phyloP scores from a whole-genome alignment of 2,329 filamentous ascomycete species.

The Fusarium nodosum region DNA sequence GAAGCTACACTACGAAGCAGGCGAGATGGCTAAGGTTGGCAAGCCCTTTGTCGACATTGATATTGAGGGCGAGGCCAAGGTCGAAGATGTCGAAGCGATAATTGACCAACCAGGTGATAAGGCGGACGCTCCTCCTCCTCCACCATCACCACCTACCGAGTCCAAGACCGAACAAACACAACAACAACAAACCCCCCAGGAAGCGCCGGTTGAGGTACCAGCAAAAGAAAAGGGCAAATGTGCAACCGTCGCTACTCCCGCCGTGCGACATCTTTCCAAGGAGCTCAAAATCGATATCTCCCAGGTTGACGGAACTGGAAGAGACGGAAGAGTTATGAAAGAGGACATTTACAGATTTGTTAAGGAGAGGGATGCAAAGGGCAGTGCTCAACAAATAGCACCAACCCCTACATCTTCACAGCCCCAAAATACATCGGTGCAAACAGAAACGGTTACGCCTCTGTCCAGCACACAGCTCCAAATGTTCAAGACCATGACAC shows the following conservation, averaged over 20 bases:
- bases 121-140: slow-evolving; percentile 47
- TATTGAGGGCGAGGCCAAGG: slow-evolving; percentile 80
- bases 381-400: slow-evolving; percentile 36
- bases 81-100: slow-evolving; percentile 55
- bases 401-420: slow-evolving; percentile 43
- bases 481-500: slow-evolving; percentile 99
- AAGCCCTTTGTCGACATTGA: slow-evolving; percentile 96
- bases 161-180: slow-evolving; percentile 30
- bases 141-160: slow-evolving; percentile 40
- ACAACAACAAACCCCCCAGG: slow-evolving; percentile 13
- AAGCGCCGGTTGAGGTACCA: slow-evolving; percentile 22
- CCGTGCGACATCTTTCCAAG: slow-evolving; percentile 89
- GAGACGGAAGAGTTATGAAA: slow-evolving; percentile 90
- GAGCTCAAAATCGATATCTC: slow-evolving; percentile 82
- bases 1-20: slow-evolving; percentile 94
- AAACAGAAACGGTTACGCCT: slow-evolving; percentile 76
- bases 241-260: slow-evolving; percentile 87
- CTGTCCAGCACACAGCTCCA: slow-evolving; percentile 85
- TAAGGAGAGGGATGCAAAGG: slow-evolving; percentile 63
- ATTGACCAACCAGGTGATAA: slow-evolving; percentile 53
- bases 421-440: slow-evolving; percentile 57
- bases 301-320: slow-evolving; percentile 86
- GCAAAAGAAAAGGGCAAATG: slow-evolving; percentile 69
- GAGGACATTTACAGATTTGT: slow-evolving; percentile 87
- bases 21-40: slow-evolving; percentile 96